phyloP scores from a whole-genome alignment of 129 eudicot species.

The Flaveria sonorensis region DNA sequence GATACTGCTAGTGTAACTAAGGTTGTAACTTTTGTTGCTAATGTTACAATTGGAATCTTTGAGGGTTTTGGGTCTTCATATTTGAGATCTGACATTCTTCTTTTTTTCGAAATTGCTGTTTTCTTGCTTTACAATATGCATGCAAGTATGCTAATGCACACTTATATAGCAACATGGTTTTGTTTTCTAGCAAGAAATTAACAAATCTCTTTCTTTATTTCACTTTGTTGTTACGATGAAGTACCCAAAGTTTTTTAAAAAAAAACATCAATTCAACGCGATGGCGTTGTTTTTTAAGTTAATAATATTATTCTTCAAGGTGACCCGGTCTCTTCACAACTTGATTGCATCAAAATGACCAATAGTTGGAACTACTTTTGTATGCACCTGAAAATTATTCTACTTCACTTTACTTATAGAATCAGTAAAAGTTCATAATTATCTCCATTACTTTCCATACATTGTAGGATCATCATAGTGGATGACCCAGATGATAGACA shows the following conservation, averaged over 20 bases:
- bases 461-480: no score
- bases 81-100: slow-evolving; percentile 11
- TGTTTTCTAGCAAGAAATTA: neutral
- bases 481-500: no score
- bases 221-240: neutral
- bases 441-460: no score
- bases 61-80: neutral
- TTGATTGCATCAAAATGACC: no score
- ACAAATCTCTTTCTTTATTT: neutral
- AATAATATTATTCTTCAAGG: no score
- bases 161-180: neutral
- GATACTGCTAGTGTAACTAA: slow-evolving; percentile 15
- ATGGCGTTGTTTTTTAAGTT: no score
- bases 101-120: neutral
- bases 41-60: slow-evolving; percentile 18
- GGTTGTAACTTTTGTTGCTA: slow-evolving; percentile 13
- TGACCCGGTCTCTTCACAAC: no score
- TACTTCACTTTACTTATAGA: no score
- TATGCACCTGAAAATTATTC: no score
- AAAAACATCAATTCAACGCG: no score
- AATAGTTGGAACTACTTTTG: no score
- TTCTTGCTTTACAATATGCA: neutral
- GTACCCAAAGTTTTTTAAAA: neutral
- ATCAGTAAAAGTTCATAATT: no score
- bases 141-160: neutral